Evolutionary conservation across 306 rosid genomes (phyloP).

Genomic region (Casuarina glauca): DNA sequence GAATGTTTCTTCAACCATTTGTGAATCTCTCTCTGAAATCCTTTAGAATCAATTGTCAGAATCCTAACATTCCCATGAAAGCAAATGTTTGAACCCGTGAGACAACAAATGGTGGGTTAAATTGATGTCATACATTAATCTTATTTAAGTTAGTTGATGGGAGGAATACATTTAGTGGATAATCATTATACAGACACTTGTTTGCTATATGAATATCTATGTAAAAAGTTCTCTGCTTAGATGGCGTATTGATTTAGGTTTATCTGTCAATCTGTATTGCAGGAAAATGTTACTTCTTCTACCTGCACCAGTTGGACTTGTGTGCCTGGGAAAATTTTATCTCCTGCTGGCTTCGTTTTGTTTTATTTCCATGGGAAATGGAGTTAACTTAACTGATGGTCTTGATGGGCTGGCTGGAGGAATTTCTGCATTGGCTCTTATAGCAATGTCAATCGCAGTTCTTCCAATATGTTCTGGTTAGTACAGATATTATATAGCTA

Average conservation of each 20-base stretch:
- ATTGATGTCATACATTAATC: neutral
- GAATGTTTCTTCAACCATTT: neutral
- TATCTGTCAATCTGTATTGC: slow-evolving; percentile 27
- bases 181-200: neutral
- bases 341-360: slow-evolving; percentile 70
- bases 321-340: slow-evolving; percentile 75
- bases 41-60: neutral
- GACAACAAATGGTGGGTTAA: neutral
- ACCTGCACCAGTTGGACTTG: slow-evolving; percentile 73
- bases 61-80: neutral
- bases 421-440: slow-evolving; percentile 86
- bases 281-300: slow-evolving; percentile 91
- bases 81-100: neutral
- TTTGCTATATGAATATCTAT: neutral
- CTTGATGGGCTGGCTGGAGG: slow-evolving; percentile 98
- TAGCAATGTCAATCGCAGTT: slow-evolving; percentile 93
- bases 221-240: neutral
- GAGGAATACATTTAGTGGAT: neutral
- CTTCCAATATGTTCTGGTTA: slow-evolving; percentile 95
- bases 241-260: slow-evolving; percentile 16
- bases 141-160: neutral
- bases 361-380: slow-evolving; percentile 89
- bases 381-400: slow-evolving; percentile 79
- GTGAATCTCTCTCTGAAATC: neutral
- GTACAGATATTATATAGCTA: slow-evolving; percentile 32